Evolutionary conservation across 225 moss, liverwort and hornwort genomes (phyloP), one percentile per base, ranked within the genome.

Genomic region (Neckera pumila): DNA sequence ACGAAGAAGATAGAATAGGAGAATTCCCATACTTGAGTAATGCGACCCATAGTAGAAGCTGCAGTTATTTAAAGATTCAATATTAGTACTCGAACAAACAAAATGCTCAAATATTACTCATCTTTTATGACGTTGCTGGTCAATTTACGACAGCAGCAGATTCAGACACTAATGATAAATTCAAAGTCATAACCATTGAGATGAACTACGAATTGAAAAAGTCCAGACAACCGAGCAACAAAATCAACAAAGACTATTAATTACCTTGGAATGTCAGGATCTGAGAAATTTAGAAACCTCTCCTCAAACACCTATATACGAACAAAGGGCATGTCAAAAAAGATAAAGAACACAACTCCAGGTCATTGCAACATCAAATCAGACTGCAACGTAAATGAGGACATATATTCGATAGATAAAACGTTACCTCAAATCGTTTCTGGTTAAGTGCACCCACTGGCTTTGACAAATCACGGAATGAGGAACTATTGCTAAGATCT

Each of bases 231-330:
- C 26, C 27, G 69, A 69, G 71, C 34, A 88, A 83, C 53, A 80
- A 80, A 84, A 81, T 43, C 64, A 82, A 30, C 51, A 19, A 20
- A 70, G 36, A 80, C n/a, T 70, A n/a, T 11, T 33, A 84, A 61
- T 76, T 91, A 95, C 96, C 96, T 96, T 76, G 96, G 96, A 85
- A 96, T 96, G 67, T 96, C 96, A 53, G 96, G 96, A 88, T 96
- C 96, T 88, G 92, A 90, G 79, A 96, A 96, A 88, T 92, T 96
- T 73, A 92, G 95, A 90, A 92, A 96, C 42, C 96, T 95, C 94
- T 95, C 96, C 85, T 95, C 95, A 84, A 96, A 95, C 53, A 96
- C 94, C 96, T 96, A 57, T 62, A 85, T 72, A 80, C 28, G 40
- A 90, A 64, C 74, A 81, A 67, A 82, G n/a, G 63, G 72, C 43